These are phyloP conservation scores for Hyphodiscus hymeniophilus DNA, from an alignment of 495 filamentous ascomycete species.

Conservation along the genomic window DNA sequence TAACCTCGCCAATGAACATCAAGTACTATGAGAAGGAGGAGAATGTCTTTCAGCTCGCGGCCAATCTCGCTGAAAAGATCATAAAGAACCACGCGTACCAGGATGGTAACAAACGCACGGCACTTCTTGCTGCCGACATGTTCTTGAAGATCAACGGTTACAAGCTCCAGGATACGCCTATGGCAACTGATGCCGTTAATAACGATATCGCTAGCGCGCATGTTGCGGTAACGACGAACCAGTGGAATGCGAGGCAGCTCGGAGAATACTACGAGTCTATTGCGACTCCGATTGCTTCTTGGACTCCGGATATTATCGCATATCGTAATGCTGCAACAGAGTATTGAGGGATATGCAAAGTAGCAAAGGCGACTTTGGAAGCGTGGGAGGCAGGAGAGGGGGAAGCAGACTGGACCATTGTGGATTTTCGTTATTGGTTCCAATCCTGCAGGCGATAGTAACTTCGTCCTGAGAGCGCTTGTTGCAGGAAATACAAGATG, in stretches of 20 bases:
- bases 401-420: too few relatives aligned
- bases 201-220: slow-evolving; percentile 21
- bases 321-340: slow-evolving; percentile 15
- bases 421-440: too few relatives aligned
- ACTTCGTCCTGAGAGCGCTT: too few relatives aligned
- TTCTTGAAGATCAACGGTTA: slow-evolving; percentile 32
- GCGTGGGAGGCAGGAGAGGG: not conserved
- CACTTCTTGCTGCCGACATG: slow-evolving; percentile 27
- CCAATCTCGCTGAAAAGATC: slow-evolving; percentile 26
- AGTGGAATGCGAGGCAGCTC: slow-evolving; percentile 23
- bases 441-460: too few relatives aligned
- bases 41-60: slow-evolving; percentile 25
- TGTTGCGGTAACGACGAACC: slow-evolving; percentile 24
- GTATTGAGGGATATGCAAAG: slow-evolving; percentile 13
- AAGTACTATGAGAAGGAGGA: slow-evolving; percentile 24
- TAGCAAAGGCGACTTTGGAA: not conserved
- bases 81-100: slow-evolving; percentile 30
- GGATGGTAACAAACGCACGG: slow-evolving; percentile 31
- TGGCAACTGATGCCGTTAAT: slow-evolving; percentile 14
- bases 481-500: too few relatives aligned
- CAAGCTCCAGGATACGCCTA: slow-evolving; percentile 18
- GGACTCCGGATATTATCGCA: slow-evolving; percentile 12
- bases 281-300: slow-evolving; percentile 12
- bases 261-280: slow-evolving; percentile 23
- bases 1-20: slow-evolving; percentile 26